A percentile compares a stretch with the other conserved stretches of the same genome.
Conservation (phyloP, 495 filamentous ascomycete species). For the Aspergillus heteromorphus region DNA sequence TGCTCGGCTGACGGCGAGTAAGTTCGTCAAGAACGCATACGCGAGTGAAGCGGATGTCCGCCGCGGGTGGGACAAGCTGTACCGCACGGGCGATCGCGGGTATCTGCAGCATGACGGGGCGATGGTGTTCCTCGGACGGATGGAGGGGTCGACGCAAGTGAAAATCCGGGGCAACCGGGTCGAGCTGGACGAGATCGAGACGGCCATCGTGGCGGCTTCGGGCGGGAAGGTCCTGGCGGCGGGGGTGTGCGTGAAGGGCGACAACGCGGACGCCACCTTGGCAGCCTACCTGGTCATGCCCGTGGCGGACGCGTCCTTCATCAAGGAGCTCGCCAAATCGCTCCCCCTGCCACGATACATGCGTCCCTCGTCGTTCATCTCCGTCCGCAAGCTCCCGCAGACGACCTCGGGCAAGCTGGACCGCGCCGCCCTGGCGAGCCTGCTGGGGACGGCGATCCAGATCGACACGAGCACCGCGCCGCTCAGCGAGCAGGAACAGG, state of each 20-base stretch:
- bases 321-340: background rate
- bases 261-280: conserved; percentile 12
- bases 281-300: conserved; percentile 26
- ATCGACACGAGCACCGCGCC: background rate
- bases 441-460: conserved; percentile 3
- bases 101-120: conserved; percentile 20
- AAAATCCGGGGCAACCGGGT: conserved; percentile 49
- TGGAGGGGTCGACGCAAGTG: conserved; percentile 37
- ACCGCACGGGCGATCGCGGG: conserved; percentile 20
- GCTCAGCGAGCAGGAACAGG: background rate
- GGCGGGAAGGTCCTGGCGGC: conserved; percentile 21
- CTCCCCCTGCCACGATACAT: conserved; percentile 45
- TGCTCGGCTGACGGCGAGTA: conserved; percentile 27
- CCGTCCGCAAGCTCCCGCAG: conserved; percentile 33
- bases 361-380: conserved; percentile 34
- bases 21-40: conserved; percentile 22
- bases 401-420: conserved; percentile 42
- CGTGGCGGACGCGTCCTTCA: background rate
- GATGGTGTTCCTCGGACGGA: conserved; percentile 24
- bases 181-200: conserved; percentile 45
- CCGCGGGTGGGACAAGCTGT: conserved; percentile 3
- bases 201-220: conserved; percentile 20
- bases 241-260: conserved; percentile 18
- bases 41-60: background rate
- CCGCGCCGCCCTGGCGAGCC: conserved; percentile 18